Conservation (phyloP, 495 filamentous ascomycete genomes). For the Usnea hakonensis region DNA sequence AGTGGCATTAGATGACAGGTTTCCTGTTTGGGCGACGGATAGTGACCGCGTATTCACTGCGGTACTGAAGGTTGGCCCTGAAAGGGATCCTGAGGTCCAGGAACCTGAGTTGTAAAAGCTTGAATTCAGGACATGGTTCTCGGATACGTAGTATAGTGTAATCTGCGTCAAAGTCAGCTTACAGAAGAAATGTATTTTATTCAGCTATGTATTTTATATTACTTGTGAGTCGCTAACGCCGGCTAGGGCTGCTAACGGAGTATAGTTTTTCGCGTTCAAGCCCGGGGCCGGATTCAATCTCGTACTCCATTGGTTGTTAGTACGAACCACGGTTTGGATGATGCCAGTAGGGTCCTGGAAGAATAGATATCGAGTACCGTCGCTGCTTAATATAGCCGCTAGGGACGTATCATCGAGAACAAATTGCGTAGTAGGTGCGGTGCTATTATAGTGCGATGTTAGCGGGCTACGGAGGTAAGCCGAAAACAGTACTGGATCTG, state of each 20-base stretch:
- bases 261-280: not conserved
- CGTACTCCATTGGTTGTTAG: not conserved
- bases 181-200: not conserved
- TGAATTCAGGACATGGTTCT: not conserved
- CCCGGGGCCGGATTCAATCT: not conserved
- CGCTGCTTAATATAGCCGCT: not conserved
- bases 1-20: not conserved
- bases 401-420: not conserved
- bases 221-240: not conserved
- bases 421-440: too few species aligned
- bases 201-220: not conserved
- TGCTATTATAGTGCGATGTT: not conserved
- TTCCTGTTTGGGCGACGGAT: not conserved
- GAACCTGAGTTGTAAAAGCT: not conserved
- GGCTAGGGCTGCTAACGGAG: not conserved
- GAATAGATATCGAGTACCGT: not conserved
- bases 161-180: not conserved
- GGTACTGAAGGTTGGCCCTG: not conserved
- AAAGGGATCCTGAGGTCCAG: not conserved
- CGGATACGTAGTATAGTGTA: not conserved
- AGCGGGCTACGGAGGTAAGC: not conserved
- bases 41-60: not conserved
- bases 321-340: not conserved
- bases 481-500: not conserved
- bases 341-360: not conserved